Conservation (phyloP, 441 rosid genomes). For the Gossypium aridum region DNA sequence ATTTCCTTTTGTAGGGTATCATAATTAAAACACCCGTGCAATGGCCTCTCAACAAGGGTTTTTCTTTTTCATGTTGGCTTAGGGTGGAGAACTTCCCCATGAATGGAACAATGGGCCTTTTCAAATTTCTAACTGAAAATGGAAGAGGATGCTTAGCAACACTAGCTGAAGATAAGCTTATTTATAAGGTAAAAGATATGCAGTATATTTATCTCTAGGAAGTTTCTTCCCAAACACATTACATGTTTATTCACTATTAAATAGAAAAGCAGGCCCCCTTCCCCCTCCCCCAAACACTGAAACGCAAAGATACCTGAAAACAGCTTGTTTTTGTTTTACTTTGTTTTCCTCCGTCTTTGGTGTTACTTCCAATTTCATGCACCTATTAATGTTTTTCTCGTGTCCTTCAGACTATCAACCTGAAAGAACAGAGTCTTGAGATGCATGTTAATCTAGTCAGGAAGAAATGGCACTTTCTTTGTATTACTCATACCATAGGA, state of each 20-base stretch:
- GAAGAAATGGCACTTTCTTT: constrained; percentile 95
- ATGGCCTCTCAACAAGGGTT: constrained; percentile 94
- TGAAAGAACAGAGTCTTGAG: constrained; percentile 70
- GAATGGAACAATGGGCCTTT: constrained; percentile 80
- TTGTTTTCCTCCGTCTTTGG: constrained; percentile 4
- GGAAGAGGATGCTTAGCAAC: constrained; percentile 92
- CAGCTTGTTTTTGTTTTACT: background rate
- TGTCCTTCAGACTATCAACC: constrained; percentile 63
- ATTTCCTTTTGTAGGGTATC: constrained; percentile 60
- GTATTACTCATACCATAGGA: constrained; percentile 89
- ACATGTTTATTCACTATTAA: background rate
- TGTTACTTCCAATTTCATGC: constrained; percentile 11
- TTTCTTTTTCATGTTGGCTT: constrained; percentile 98
- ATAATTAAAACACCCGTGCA: constrained; percentile 76
- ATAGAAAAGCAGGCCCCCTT: background rate
- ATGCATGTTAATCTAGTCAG: constrained; percentile 56
- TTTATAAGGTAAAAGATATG: constrained; percentile 59
- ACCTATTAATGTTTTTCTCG: constrained; percentile 11
- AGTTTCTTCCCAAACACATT: constrained; percentile 2
- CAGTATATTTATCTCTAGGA: constrained; percentile 8
- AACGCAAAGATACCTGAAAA: background rate
- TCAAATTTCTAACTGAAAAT: constrained; percentile 85
- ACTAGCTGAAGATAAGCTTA: constrained; percentile 66
- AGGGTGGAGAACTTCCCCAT: constrained; percentile 88
- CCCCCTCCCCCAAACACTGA: background rate